These are phyloP conservation scores for Stramenopiles sp. DNA, from an alignment of 352 stramenopile genomes.

Conservation along the genomic window DNA sequence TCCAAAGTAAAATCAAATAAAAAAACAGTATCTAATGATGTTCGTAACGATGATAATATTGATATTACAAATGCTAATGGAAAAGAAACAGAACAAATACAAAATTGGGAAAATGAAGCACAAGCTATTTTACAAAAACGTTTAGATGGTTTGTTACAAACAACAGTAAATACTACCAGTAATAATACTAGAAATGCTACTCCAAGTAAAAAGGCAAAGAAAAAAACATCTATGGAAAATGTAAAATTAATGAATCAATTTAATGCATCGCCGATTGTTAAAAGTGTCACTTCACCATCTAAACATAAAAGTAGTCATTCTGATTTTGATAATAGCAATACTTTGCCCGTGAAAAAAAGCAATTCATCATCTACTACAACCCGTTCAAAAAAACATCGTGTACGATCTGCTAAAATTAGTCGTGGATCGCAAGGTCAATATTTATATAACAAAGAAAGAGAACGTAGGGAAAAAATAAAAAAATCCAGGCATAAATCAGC, in stretches of 20 bases:
- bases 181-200: background rate
- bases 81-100: too few relatives aligned
- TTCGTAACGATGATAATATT: too few relatives aligned
- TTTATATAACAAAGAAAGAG: background rate
- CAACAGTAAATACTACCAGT: background rate
- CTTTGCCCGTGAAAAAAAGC: background rate
- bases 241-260: background rate
- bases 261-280: background rate
- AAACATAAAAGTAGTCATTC: background rate
- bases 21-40: too few relatives aligned
- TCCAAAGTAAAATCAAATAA: too few relatives aligned
- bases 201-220: background rate
- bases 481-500: background rate
- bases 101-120: background rate
- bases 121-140: background rate
- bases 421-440: background rate
- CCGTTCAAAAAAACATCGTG: background rate
- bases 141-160: background rate
- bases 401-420: background rate
- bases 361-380: too few relatives aligned
- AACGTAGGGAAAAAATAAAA: background rate
- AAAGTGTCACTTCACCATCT: background rate
- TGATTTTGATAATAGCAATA: background rate
- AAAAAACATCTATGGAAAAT: background rate
- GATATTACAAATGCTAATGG: too few relatives aligned